Evolutionary conservation across 1,284 basidiomycete genomes (phyloP).

Genomic region (Trametes polyzona): DNA sequence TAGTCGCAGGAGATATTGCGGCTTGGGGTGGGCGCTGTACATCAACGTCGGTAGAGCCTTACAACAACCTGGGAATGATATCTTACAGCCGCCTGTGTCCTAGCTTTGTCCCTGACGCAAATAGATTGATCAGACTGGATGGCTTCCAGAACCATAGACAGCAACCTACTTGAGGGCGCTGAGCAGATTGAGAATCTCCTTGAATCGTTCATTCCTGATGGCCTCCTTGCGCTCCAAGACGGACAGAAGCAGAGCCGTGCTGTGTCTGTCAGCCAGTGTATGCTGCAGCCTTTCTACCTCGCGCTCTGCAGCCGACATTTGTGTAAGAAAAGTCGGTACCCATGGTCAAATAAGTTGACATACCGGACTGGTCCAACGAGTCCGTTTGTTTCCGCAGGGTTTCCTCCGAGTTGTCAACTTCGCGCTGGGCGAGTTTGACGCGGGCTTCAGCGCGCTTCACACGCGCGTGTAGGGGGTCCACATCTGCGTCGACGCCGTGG

Average conservation of each 20-base stretch:
- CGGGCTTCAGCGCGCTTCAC: constrained; percentile 13
- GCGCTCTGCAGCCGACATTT: constrained; percentile 3
- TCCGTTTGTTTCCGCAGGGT: not conserved
- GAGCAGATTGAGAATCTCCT: constrained; percentile 12
- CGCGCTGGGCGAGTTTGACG: constrained; percentile 7
- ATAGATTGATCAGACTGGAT: not conserved
- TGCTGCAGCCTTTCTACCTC: constrained; percentile 9
- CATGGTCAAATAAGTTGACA: not conserved
- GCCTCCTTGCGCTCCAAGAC: constrained; percentile 25
- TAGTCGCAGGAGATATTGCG: not conserved
- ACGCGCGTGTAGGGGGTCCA: constrained; percentile 8
- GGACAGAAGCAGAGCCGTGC: constrained; percentile 12
- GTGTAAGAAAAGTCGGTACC: not conserved
- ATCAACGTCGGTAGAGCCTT: too few relatives aligned
- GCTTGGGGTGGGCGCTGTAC: not conserved
- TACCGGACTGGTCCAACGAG: not conserved
- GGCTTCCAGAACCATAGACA: too few relatives aligned
- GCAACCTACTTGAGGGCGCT: constrained; percentile 12
- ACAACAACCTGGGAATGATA: too few relatives aligned
- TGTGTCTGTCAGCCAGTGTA: constrained; percentile 13
- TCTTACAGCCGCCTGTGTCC: too few relatives aligned
- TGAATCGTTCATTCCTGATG: constrained; percentile 15
- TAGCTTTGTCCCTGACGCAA: too few relatives aligned
- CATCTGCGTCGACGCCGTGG: not conserved
- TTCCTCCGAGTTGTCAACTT: constrained; percentile 2